Evolutionary conservation across 352 stramenopile genomes (phyloP).

Genomic region (Globisporangium carolinianum): DNA sequence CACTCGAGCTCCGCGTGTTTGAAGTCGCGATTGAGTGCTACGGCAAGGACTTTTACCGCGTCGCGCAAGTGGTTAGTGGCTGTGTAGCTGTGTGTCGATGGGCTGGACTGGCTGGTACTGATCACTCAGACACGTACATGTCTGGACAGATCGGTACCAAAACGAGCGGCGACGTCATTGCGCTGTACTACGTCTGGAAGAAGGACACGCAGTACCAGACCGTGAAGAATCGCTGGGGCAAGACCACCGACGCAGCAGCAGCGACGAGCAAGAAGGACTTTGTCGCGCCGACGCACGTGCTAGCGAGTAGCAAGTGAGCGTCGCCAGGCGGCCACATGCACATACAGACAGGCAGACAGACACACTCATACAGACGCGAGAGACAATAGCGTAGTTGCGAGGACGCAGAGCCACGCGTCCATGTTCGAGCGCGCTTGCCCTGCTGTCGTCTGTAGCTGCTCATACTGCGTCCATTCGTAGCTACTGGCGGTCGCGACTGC

Average conservation of each 20-base stretch:
- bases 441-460: neutral
- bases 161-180: constrained; percentile 61
- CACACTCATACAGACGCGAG: too few species aligned
- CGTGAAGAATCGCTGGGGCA: constrained; percentile 74
- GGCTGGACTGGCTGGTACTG: too few species aligned
- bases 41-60: constrained; percentile 73
- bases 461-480: neutral
- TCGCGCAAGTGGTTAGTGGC: constrained; percentile 52
- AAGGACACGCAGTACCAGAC: constrained; percentile 80
- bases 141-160: constrained; percentile 58
- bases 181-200: constrained; percentile 88
- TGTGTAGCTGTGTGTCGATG: too few species aligned
- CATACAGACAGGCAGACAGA: neutral
- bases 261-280: constrained; percentile 22
- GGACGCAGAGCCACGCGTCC: too few species aligned
- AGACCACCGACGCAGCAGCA: constrained; percentile 18
- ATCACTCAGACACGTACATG: too few species aligned
- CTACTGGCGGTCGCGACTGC: too few species aligned
- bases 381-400: too few species aligned
- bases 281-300: constrained; percentile 6
- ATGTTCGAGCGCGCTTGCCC: too few species aligned
- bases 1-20: constrained; percentile 77
- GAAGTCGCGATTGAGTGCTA: constrained; percentile 81
- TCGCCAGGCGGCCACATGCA: neutral
- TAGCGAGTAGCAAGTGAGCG: neutral